Base-by-base conservation (phyloP, 2,329 filamentous ascomycete genomes). In the Ceratocystis ficicola region DNA sequence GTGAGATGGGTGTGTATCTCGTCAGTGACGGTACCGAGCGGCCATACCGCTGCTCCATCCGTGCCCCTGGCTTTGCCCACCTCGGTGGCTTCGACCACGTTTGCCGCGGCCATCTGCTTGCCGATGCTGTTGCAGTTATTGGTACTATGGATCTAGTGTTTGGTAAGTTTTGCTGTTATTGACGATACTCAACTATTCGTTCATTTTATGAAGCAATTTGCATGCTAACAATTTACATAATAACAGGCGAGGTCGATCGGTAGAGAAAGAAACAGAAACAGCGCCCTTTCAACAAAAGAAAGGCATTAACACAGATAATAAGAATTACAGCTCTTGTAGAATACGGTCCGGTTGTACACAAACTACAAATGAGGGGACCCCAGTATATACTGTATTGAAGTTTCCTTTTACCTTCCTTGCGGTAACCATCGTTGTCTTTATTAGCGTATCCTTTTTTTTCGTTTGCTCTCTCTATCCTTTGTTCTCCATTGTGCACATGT, bases 1-100 rank as follows among this genome's bases (percentile, higher is more conserved):
- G 94, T 72, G 94, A 99, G 81, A 99, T 99, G 94, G 94, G 88
- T 75, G 94, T 99, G 57, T 99, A 88, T 75, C 79, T 99, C 63
- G 94, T 99, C 73, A 95, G 89, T 74, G 94, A 99, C 74, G 94
- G 94, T 69, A 94, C 86, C 75, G 94, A 99, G 83, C 83, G 94
- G 73, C 94, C 94, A 60, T 99, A 99, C 80, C 84, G 95, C 73
- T 96, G 94, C 79, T 95, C 96, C 81, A 96, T 99, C 72, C 86
- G 94, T 72, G 93, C 95, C 46, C 94, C 94, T 67, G 94, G 94
- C 69, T 99, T 99, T 73, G 94, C 94, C 69, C 95, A 99, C 78
- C 78, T 99, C 76, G 85, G 84, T 73, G 93, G 90, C 70, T 96
- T 99, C 76, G 94, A 99, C 76, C 93, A 97, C 74, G 83, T 99